Evolutionary conservation across 805 yeast genomes (phyloP).

Genomic region (Cyberlindnera maritima): DNA sequence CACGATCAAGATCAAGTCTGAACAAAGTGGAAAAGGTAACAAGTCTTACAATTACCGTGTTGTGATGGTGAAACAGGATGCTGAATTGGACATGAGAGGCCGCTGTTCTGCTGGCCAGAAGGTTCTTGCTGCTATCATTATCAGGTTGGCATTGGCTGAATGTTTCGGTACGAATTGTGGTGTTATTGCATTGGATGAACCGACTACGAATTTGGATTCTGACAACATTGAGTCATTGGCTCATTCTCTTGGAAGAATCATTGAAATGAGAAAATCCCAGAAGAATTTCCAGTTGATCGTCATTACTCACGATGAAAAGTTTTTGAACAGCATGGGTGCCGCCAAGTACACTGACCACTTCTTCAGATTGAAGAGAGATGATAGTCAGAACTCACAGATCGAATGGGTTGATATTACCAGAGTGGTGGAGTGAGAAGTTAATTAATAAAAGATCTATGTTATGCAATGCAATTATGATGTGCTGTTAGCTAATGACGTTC

Average conservation of each 20-base stretch:
- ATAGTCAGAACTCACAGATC: slow-evolving; percentile 76
- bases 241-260: slow-evolving; percentile 68
- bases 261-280: slow-evolving; percentile 71
- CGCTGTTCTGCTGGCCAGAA: slow-evolving; percentile 98
- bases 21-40: slow-evolving; percentile 43
- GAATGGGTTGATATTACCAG: slow-evolving; percentile 48
- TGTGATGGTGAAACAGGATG: slow-evolving; percentile 90
- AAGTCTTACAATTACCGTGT: slow-evolving; percentile 84
- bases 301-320: slow-evolving; percentile 95
- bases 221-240: slow-evolving; percentile 90
- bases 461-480: too few relatives aligned
- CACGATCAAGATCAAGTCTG: slow-evolving; percentile 81
- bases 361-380: slow-evolving; percentile 77
- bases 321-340: slow-evolving; percentile 82
- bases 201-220: slow-evolving; percentile 91
- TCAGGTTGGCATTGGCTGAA: slow-evolving; percentile 89
- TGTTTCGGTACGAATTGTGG: slow-evolving; percentile 96
- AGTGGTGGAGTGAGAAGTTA: slow-evolving; percentile 23
- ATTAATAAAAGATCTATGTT: background rate
- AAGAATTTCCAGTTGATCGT: slow-evolving; percentile 91
- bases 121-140: slow-evolving; percentile 87
- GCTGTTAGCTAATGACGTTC: background rate
- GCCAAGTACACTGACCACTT: slow-evolving; percentile 82
- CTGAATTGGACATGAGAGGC: slow-evolving; percentile 96
- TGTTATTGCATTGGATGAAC: slow-evolving; percentile 94